A percentile compares a stretch with the other conserved stretches of the same genome.
These are phyloP conservation scores for Ottelia alismoides DNA, from an alignment of 106 monocot species.

Conservation along the genomic window DNA sequence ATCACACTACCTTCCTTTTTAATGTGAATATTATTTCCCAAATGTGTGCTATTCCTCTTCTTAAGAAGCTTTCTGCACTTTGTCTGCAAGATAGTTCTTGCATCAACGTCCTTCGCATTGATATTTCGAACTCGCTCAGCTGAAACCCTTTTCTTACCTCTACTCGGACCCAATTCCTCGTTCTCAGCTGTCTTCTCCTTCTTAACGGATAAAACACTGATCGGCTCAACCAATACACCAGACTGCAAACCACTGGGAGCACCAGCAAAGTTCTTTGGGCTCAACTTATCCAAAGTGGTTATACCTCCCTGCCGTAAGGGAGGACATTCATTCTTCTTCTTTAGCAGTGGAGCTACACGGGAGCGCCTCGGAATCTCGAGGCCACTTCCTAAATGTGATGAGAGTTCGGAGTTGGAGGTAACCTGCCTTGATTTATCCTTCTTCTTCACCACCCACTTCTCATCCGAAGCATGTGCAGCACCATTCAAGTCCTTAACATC, in stretches of 20 bases:
- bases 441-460: slow-evolving; percentile 4
- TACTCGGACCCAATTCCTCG: slow-evolving; percentile 17
- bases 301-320: background rate
- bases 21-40: slow-evolving; percentile 1
- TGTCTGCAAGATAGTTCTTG: background rate
- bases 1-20: slow-evolving; percentile 6
- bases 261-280: slow-evolving; percentile 3
- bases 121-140: background rate
- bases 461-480: slow-evolving; percentile 1
- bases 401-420: slow-evolving; percentile 3
- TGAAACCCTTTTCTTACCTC: background rate
- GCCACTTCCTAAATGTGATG: slow-evolving; percentile 8
- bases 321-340: slow-evolving; percentile 19
- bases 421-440: background rate
- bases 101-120: background rate
- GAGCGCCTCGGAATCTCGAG: slow-evolving; percentile 35
- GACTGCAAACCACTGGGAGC: slow-evolving; percentile 7
- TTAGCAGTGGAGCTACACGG: slow-evolving; percentile 20
- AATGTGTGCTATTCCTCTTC: slow-evolving; percentile 5
- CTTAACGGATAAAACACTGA: slow-evolving; percentile 8
- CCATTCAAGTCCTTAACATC: background rate
- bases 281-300: background rate
- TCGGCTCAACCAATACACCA: background rate
- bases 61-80: slow-evolving; percentile 7
- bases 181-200: slow-evolving; percentile 9